Evolutionary conservation across 2,329 filamentous ascomycete genomes (phyloP).

Genomic region (Pseudodiploospora longispora): DNA sequence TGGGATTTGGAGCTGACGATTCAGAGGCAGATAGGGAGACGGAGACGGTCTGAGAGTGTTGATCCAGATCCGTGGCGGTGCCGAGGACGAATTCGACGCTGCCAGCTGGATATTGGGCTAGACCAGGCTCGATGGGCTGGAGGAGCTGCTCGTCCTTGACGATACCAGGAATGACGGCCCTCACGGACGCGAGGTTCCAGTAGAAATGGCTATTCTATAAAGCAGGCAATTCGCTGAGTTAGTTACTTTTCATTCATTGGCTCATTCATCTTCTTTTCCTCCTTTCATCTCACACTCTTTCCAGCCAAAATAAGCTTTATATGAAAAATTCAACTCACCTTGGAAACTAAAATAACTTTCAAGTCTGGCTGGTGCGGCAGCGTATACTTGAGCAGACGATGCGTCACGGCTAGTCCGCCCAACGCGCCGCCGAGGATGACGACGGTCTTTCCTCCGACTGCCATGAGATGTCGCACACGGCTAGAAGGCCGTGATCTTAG

Average conservation of each 20-base stretch:
- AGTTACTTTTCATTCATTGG: too few relatives aligned
- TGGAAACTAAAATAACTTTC: slow-evolving; percentile 48
- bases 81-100: slow-evolving; percentile 46
- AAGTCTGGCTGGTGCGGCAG: slow-evolving; percentile 34
- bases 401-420: slow-evolving; percentile 44
- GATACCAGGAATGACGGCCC: slow-evolving; percentile 43
- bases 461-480: too few relatives aligned
- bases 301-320: background rate
- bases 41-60: slow-evolving; percentile 32
- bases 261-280: too few relatives aligned
- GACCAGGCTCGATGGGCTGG: slow-evolving; percentile 39
- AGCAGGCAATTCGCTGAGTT: background rate
- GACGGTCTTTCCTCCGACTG: slow-evolving; percentile 32
- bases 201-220: slow-evolving; percentile 47
- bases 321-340: slow-evolving; percentile 28
- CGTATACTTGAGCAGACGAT: slow-evolving; percentile 47
- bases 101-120: slow-evolving; percentile 40
- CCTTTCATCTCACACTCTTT: background rate
- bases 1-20: slow-evolving; percentile 6
- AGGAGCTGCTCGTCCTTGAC: slow-evolving; percentile 43
- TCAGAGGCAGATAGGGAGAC: slow-evolving; percentile 22
- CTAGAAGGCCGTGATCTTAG: too few relatives aligned
- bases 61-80: slow-evolving; percentile 33
- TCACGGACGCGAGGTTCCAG: slow-evolving; percentile 50
- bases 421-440: slow-evolving; percentile 47